Conservation (phyloP, 805 yeast species). For the Kodamaea kaohsiungensis region DNA sequence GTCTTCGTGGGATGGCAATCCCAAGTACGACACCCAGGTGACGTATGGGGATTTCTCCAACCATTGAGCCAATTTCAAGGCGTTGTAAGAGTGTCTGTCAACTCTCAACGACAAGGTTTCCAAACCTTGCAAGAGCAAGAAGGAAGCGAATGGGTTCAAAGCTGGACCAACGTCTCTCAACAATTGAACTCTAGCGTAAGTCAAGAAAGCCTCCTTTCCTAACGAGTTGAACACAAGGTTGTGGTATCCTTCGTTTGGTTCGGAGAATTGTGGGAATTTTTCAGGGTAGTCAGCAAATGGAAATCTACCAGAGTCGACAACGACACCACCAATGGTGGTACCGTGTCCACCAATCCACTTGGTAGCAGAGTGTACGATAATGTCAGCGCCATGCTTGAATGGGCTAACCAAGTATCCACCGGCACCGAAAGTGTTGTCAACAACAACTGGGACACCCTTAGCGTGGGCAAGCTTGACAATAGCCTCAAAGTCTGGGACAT, state of each 20-base stretch:
- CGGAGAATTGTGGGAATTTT: conserved; percentile 86
- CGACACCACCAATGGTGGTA: conserved; percentile 88
- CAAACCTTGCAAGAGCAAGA: conserved; percentile 85
- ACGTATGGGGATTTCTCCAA: conserved; percentile 75
- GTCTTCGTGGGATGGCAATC: conserved; percentile 74
- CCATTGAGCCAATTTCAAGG: conserved; percentile 75
- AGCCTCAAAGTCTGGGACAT: conserved; percentile 86
- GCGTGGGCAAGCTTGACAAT: conserved; percentile 77
- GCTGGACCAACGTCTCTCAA: conserved; percentile 92
- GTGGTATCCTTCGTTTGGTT: conserved; percentile 93
- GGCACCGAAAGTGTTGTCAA: conserved; percentile 96
- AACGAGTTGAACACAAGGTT: conserved; percentile 79
- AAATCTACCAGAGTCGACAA: conserved; percentile 89
- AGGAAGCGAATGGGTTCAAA: conserved; percentile 84
- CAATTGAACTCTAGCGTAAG: conserved; percentile 78
- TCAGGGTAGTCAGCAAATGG: conserved; percentile 86
- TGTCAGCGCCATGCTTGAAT: conserved; percentile 86
- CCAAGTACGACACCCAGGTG: conserved; percentile 90
- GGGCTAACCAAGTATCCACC: conserved; percentile 90
- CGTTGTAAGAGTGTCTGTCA: conserved; percentile 86
- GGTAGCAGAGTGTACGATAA: conserved; percentile 91
- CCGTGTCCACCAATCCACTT: conserved; percentile 99
- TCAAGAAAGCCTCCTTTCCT: conserved; percentile 77
- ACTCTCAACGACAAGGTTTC: conserved; percentile 93
- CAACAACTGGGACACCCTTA: conserved; percentile 86